A percentile compares a stretch with the other conserved stretches of the same genome.
These are phyloP conservation scores for Didymellaceae sp. DNA, from an alignment of 2,329 filamentous ascomycete genomes.

Conservation along the genomic window DNA sequence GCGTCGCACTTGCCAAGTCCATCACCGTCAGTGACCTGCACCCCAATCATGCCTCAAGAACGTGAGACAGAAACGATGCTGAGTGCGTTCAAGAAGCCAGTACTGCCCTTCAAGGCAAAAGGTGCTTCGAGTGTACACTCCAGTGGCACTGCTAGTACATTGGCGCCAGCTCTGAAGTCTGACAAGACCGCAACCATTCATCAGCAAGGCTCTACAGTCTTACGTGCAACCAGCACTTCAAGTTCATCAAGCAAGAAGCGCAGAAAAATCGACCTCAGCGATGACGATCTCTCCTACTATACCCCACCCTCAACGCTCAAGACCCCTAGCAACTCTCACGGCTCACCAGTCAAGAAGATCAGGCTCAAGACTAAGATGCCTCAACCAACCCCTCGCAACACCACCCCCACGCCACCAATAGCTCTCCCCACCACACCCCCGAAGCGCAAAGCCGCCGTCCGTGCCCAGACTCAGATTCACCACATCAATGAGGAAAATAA, in stretches of 20 bases:
- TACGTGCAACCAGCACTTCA: slow-evolving; percentile 1
- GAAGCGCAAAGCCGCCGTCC: slow-evolving; percentile 2
- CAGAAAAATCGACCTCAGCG: slow-evolving; percentile 5
- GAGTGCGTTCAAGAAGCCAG: slow-evolving; percentile 18
- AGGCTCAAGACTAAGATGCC: background rate
- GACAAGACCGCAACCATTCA: background rate
- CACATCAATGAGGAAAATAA: background rate
- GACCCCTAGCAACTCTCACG: background rate
- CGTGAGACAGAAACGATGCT: background rate
- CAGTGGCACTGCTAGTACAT: no score
- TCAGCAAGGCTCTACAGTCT: slow-evolving; percentile 4
- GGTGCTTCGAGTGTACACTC: background rate
- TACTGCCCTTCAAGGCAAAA: background rate
- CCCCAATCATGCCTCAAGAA: background rate
- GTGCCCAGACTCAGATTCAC: background rate
- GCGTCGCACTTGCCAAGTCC: background rate
- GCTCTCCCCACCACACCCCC: background rate
- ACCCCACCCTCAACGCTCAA: background rate
- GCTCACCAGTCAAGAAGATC: background rate
- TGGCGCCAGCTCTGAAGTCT: background rate
- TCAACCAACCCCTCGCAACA: background rate
- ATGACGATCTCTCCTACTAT: slow-evolving; percentile 5
- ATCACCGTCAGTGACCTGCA: background rate
- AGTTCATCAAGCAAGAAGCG: background rate
- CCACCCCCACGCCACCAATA: background rate